A percentile compares a stretch with the other conserved stretches of the same genome.
These are phyloP conservation scores for Sclerotinia nivalis DNA, from an alignment of 2,329 filamentous ascomycete genomes.

Conservation along the genomic window DNA sequence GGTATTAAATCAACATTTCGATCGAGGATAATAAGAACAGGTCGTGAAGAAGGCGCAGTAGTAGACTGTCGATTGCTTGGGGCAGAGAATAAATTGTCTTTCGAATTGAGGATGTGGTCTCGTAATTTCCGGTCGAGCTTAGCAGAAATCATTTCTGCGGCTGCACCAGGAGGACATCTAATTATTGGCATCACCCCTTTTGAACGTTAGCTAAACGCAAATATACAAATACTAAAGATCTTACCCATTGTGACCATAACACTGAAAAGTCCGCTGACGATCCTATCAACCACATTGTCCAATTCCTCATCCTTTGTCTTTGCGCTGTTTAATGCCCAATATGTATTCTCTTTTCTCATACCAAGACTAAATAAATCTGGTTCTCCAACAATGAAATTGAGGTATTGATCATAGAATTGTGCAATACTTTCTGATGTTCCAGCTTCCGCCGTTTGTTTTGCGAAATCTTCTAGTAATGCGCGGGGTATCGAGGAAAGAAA, in stretches of 20 bases:
- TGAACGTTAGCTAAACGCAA: conserved; percentile 35
- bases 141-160: conserved; percentile 89
- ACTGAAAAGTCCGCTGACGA: conserved; percentile 95
- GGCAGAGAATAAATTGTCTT: conserved; percentile 88
- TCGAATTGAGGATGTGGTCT: conserved; percentile 95
- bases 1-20: conserved; percentile 93
- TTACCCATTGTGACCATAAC: conserved; percentile 97
- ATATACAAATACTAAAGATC: conserved; percentile 30
- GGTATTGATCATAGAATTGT: conserved; percentile 92
- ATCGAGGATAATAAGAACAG: conserved; percentile 90
- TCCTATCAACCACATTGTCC: conserved; percentile 82
- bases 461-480: conserved; percentile 91
- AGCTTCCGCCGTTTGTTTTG: conserved; percentile 78
- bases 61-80: conserved; percentile 56
- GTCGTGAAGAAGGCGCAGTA: conserved; percentile 70
- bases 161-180: conserved; percentile 86
- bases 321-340: conserved; percentile 94
- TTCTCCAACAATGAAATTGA: conserved; percentile 96
- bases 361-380: conserved; percentile 93
- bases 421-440: conserved; percentile 87
- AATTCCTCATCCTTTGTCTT: conserved; percentile 88
- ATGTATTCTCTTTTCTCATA: conserved; percentile 86
- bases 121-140: conserved; percentile 94
- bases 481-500: conserved; percentile 92
- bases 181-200: conserved; percentile 90